A percentile compares a stretch with the other conserved stretches of the same genome.
These are phyloP conservation scores for Eleusine coracana DNA, from an alignment of 176 grass and related monocot genomes.

Conservation along the genomic window DNA sequence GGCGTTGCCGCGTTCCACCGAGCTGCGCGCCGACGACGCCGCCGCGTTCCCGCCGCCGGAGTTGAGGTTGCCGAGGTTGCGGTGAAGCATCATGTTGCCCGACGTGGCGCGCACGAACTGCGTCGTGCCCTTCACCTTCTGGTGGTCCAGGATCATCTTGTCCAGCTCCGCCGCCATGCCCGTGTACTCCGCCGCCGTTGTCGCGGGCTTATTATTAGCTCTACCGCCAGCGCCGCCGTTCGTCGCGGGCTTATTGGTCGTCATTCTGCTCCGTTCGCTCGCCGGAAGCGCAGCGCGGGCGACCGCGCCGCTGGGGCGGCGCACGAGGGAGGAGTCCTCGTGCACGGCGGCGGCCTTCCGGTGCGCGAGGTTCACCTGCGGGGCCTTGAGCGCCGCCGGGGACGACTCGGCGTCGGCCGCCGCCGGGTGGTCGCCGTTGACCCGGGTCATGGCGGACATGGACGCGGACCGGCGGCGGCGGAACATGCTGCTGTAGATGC, in stretches of 20 bases:
- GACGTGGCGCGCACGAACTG: constrained; percentile 76
- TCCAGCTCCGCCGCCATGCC: constrained; percentile 82
- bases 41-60: neutral
- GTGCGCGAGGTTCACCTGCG: constrained; percentile 8
- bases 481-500: constrained; percentile 70
- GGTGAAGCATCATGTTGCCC: constrained; percentile 86
- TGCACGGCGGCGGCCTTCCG: constrained; percentile 32
- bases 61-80: constrained; percentile 86
- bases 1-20: constrained; percentile 33
- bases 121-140: constrained; percentile 56
- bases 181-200: constrained; percentile 50
- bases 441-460: constrained; percentile 55
- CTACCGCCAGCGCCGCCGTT: constrained; percentile 24
- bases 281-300: neutral
- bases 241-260: neutral
- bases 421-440: constrained; percentile 8
- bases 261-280: too few relatives aligned
- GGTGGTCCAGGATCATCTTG: constrained; percentile 80
- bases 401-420: neutral
- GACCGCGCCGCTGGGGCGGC: constrained; percentile 14
- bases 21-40: constrained; percentile 20
- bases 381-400: neutral
- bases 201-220: neutral
- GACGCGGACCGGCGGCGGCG: constrained; percentile 68
- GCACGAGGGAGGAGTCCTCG: constrained; percentile 42